Evolutionary conservation across 1,139 yeast genomes (phyloP), one percentile per base, ranked within the genome.

Genomic region (Candida pseudoviswanathii): DNA sequence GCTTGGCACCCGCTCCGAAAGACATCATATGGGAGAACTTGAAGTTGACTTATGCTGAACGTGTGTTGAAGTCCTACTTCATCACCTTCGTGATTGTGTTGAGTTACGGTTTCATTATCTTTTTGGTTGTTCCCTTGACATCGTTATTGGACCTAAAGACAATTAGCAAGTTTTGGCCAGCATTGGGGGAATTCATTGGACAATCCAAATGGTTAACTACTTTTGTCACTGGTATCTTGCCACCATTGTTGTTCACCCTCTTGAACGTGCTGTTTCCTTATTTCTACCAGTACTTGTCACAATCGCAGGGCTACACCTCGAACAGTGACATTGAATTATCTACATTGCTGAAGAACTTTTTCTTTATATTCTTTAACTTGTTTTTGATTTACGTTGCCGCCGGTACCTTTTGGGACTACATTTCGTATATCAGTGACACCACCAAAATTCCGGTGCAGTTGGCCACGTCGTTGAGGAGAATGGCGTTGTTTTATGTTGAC

Each of bases 1-100:
- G 81, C 37, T 68, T 86, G 49, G 95, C 95, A 0, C 95, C 95
- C 1, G 91, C 94, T 8, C 92, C 94, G 1, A 85, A 84, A 52
- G 95, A 87, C 63, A 82, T 87, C 39, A 82, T 82, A 47, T 87
- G 95, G 95, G 82, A 80, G 46, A 86, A 85, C 61, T 85, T 85
- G 53, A 84, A 84, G 41, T 64, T 85, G 41, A 79, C 88, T 1
- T 75, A 84, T 51, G 71, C 68, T 37, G 82, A 84, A 51, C 75
- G 85, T 55, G 60, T 82, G 26, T 51, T 77, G 37, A 85, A 85
- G 56, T 77, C 85, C 1, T 83, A 85, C 59, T 58, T 80, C 9
- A 81, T 86, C 8, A 86, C 92, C 0, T 63, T 81, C 3, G 64
- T 85, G 16, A 86, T 86, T 31, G 82, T 86, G 3, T 65, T 86